Conservation (phyloP, 805 yeast species). For the Teunomyces atbi region DNA sequence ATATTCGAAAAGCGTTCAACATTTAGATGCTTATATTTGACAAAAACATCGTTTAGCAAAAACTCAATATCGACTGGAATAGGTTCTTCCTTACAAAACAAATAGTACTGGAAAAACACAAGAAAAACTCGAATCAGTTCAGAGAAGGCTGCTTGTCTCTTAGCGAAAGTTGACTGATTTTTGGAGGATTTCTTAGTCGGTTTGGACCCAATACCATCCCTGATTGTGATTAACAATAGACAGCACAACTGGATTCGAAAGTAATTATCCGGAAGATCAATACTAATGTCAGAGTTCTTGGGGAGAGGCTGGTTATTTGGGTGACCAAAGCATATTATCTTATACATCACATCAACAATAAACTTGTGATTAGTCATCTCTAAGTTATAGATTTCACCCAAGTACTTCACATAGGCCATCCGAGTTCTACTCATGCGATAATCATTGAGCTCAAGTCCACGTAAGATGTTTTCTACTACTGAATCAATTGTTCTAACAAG, state of each 20-base stretch:
- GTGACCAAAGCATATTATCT: slow-evolving; percentile 65
- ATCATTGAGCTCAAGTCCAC: slow-evolving; percentile 66
- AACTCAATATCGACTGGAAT: slow-evolving; percentile 63
- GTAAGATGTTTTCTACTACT: slow-evolving; percentile 57
- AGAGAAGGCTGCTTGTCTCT: neutral
- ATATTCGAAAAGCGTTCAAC: slow-evolving; percentile 36
- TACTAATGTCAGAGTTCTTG: slow-evolving; percentile 35
- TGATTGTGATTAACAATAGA: slow-evolving; percentile 20
- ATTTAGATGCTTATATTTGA: slow-evolving; percentile 22
- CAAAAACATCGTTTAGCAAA: slow-evolving; percentile 46
- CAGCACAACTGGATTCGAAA: slow-evolving; percentile 63
- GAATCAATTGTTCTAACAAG: slow-evolving; percentile 55
- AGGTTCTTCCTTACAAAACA: slow-evolving; percentile 58
- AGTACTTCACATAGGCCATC: slow-evolving; percentile 56
- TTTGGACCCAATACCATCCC: slow-evolving; percentile 9
- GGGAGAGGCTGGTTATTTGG: slow-evolving; percentile 56
- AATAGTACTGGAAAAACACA: slow-evolving; percentile 69
- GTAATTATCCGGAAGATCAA: slow-evolving; percentile 68
- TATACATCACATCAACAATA: slow-evolving; percentile 52
- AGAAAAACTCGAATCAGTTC: slow-evolving; percentile 34
- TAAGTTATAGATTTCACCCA: slow-evolving; percentile 55
- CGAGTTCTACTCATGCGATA: slow-evolving; percentile 59
- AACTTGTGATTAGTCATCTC: slow-evolving; percentile 46
- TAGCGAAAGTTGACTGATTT: slow-evolving; percentile 3
- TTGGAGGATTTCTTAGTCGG: slow-evolving; percentile 1